A percentile compares a stretch with the other conserved stretches of the same genome.
Conservation (phyloP, 768 basidiomycete genomes). For the Lactarius pseudohatsudake region DNA sequence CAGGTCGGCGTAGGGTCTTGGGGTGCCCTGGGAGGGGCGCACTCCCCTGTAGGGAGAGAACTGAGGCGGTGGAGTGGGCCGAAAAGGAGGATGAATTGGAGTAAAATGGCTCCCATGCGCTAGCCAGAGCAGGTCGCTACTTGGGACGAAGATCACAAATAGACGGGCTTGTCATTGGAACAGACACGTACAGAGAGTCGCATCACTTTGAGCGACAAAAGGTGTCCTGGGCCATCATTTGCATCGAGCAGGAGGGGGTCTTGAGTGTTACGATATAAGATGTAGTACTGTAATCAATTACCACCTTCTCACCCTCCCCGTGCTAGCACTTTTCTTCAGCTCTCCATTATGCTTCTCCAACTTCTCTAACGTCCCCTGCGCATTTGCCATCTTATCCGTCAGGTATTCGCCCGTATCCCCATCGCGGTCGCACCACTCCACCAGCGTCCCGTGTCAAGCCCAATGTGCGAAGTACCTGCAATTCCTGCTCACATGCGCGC, state of each 20-base stretch:
- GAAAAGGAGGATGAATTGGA: conserved; percentile 81
- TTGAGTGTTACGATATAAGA: background rate
- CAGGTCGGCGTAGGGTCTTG: conserved; percentile 78
- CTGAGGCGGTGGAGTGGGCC: conserved; percentile 74
- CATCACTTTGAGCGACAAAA: conserved; percentile 84
- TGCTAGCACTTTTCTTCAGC: conserved; percentile 58
- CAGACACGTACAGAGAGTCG: conserved; percentile 70
- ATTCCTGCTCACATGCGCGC: conserved; percentile 72
- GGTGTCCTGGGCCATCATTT: conserved; percentile 56
- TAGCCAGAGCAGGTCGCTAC: conserved; percentile 72
- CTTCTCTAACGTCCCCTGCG: conserved; percentile 63
- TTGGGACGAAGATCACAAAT: conserved; percentile 25
- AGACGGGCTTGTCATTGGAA: conserved; percentile 11
- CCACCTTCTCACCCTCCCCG: conserved; percentile 36
- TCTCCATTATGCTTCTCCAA: conserved; percentile 71
- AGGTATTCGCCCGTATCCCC: conserved; percentile 63
- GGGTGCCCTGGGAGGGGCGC: conserved; percentile 72
- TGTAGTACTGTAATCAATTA: background rate
- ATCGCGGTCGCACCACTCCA: conserved; percentile 52
- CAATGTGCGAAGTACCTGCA: conserved; percentile 64
- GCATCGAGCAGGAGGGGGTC: background rate
- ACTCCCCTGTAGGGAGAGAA: conserved; percentile 73
- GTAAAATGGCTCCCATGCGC: conserved; percentile 85
- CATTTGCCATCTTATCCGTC: conserved; percentile 69
- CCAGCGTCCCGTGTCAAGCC: conserved; percentile 47